Evolutionary conservation across 1,139 yeast genomes (phyloP), one percentile per base, ranked within the genome.

Genomic region (Lodderomyces pseudojiufengensis): DNA sequence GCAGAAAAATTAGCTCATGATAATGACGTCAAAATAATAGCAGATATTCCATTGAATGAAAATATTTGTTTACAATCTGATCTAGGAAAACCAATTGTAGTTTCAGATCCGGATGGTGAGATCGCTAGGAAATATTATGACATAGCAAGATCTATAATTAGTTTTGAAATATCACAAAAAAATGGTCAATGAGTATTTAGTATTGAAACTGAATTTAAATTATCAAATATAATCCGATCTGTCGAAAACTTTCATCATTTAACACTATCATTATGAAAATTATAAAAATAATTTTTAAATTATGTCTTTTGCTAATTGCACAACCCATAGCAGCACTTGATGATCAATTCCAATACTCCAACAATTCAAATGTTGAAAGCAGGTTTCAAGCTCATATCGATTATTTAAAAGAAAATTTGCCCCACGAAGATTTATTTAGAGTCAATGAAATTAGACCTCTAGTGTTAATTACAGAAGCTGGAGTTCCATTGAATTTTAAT

Each of bases 41-140:
- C 84, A 0, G 73, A 80, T 1, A 72, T 85, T 20, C 95, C 95
- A 0, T 60, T 85, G 34, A 71, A 74, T 45, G 80, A 72, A 32
- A 68, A 69, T n/a, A 79, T 86, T 7, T 78, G 88, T 50, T 37
- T 54, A 7, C 73, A 73, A 37, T 72, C 87, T 2, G 92, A 85
- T 51, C 49, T 51, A 25, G 92, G 94, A 0, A 67, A 65, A 44
- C 94, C 95, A 0, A 64, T 81, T 1, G 79, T 79, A 0, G 61
- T 81, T 1, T 50, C 70, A 2, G 59, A 69, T 9, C 70, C 74
- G 0, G 64, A 67, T 2, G 54, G 66, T 0, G 41, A 48, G 0
- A 36, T 69, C 6, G 47, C 75, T 1, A 37, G 52, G 25, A 65
- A 70, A 0, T 79, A 77, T 48, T 42, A 63, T 20, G 61, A 62